Conservation (phyloP, 768 basidiomycete genomes). For the Amanita pallidorosea region DNA sequence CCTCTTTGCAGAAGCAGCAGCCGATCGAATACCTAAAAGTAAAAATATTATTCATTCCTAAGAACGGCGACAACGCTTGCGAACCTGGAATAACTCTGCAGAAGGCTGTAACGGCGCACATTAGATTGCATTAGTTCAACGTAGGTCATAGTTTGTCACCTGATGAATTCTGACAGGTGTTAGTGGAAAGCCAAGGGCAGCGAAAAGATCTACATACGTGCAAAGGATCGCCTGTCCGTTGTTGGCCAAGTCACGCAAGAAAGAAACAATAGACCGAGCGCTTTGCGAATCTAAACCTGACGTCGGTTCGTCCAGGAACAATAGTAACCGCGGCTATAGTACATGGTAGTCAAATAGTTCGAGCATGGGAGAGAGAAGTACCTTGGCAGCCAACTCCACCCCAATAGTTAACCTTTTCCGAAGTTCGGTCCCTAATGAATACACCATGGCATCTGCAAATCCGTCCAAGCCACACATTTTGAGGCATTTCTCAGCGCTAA, state of each 20-base stretch:
- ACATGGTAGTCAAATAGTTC: neutral
- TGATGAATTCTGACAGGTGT: slow-evolving; percentile 29
- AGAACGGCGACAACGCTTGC: no score
- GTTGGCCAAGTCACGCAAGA: slow-evolving; percentile 67
- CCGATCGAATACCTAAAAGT: slow-evolving; percentile 55
- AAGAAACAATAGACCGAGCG: slow-evolving; percentile 73
- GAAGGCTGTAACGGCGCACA: slow-evolving; percentile 51
- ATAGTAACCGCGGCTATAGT: slow-evolving; percentile 57
- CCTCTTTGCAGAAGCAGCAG: slow-evolving; percentile 70
- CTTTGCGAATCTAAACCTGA: slow-evolving; percentile 82
- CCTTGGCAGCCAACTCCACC: slow-evolving; percentile 81
- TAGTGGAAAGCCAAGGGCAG: neutral
- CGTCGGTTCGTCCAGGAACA: slow-evolving; percentile 88
- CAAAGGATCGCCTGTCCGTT: slow-evolving; percentile 86
- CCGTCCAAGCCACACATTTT: slow-evolving; percentile 55
- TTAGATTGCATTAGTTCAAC: neutral
- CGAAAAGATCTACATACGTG: slow-evolving; percentile 38
- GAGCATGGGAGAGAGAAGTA: slow-evolving; percentile 20
- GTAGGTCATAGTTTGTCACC: slow-evolving; percentile 8
- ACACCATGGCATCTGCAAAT: slow-evolving; percentile 54
- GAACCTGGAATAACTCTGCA: slow-evolving; percentile 65
- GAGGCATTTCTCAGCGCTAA: slow-evolving; percentile 36
- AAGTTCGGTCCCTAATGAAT: slow-evolving; percentile 60
- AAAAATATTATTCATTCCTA: neutral
- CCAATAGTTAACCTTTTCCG: slow-evolving; percentile 80